Evolutionary conservation across 768 basidiomycete species (phyloP), one percentile per base, ranked within the genome.

Genomic region (Vishniacozyma victoriae): DNA sequence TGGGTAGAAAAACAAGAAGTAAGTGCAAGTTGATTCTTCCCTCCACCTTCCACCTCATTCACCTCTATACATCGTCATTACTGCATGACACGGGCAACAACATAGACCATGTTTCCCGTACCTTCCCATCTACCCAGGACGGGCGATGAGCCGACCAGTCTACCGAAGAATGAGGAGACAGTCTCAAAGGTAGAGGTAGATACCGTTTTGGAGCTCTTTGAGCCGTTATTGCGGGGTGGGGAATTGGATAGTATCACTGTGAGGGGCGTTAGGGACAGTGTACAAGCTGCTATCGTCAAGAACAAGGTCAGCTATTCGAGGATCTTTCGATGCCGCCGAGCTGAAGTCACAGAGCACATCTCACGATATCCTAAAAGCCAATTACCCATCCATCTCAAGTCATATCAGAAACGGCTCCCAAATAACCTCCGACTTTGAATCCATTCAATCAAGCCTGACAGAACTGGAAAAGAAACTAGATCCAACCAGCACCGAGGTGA

Each of bases 331-430:
- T n/a, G n/a, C n/a, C n/a, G n/a, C n/a, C n/a, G n/a, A n/a, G n/a
- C n/a, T n/a, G n/a, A n/a, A n/a, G n/a, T n/a, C 24, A 20, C 23
- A 55, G 53, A 22, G 41, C 23, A 60, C 16, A 60, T 39, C 38
- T 46, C 64, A 58, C 55, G 38, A 46, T 40, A 43, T 59, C 46
- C 50, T 56, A 37, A 54, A 59, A 31, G 11, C 41, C 7, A 47
- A 55, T 24, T 59, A 48, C n/a, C 51, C 36, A 16, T 35, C 57
- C 14, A 52, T 62, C n/a, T 71, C 89, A 82, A 74, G 76, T 60
- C 78, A 76, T 60, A 82, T 93, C 57, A 81, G 84, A 56, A 80
- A 85, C 40, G 83, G 89, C 55, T 78, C 83, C 49, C 71, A 74
- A 14, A 78, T 87, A 69, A 72, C 81, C 14, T 78, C 81, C 12